These are phyloP conservation scores for Pulveroboletus sp. DNA, from an alignment of 768 basidiomycete species.

Conservation along the genomic window DNA sequence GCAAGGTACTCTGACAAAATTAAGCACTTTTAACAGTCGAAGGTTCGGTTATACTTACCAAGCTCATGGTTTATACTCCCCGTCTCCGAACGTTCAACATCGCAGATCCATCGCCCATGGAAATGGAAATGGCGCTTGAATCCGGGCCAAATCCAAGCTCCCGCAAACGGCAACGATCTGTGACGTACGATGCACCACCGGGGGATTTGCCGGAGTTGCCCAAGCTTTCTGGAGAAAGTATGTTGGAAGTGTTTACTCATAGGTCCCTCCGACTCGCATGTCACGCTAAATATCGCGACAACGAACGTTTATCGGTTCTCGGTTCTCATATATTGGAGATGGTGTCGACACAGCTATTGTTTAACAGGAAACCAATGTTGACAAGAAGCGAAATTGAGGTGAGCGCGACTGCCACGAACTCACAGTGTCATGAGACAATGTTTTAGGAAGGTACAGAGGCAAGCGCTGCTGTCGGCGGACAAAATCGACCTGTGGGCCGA, in stretches of 20 bases:
- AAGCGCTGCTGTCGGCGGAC: conserved; percentile 26
- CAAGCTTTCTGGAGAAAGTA: conserved; percentile 46
- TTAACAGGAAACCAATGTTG: conserved; percentile 47
- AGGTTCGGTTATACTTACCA: conserved; percentile 9
- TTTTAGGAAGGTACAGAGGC: conserved; percentile 24
- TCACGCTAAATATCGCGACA: conserved; percentile 45
- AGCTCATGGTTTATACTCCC: conserved; percentile 32
- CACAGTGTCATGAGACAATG: conserved; percentile 20
- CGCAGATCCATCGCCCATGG: conserved; percentile 31
- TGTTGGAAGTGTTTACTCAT: conserved; percentile 70
- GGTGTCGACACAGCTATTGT: conserved; percentile 44
- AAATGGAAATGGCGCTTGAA: conserved; percentile 26
- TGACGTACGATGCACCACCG: conserved; percentile 25
- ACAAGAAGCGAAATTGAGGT: conserved; percentile 49
- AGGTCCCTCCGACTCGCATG: conserved; percentile 49
- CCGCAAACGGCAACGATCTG: conserved; percentile 38
- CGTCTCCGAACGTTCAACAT: conserved; percentile 34
- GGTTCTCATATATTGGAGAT: conserved; percentile 46
- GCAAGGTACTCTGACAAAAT: conserved; percentile 17
- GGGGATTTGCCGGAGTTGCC: conserved; percentile 43
- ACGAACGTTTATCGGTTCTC: conserved; percentile 51
- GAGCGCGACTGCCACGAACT: conserved; percentile 24
- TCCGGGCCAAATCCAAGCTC: conserved; percentile 21
- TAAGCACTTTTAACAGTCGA: conserved; percentile 14
- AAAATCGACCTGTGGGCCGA: conserved; percentile 36